Percentiles rank a stretch among this genome's conserved stretches.
phyloP scores from a whole-genome alignment of 2,329 filamentous ascomycete species.

The Lachnellula occidentalis region DNA sequence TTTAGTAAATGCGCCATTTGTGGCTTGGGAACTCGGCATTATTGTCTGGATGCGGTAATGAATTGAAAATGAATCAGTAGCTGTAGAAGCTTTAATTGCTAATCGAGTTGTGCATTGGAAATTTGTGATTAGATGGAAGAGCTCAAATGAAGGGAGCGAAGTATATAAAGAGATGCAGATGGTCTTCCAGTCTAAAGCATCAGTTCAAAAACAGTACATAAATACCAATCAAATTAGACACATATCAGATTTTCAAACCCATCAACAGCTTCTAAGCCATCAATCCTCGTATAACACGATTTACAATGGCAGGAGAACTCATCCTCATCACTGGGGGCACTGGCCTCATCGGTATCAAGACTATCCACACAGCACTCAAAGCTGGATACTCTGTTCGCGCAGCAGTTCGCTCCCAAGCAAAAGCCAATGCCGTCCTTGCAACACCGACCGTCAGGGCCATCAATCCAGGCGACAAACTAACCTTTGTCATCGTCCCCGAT shows the following conservation, averaged over 20 bases:
- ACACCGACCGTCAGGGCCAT: conserved; percentile 30
- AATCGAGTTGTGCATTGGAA: background rate
- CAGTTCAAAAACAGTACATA: background rate
- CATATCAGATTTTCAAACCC: background rate
- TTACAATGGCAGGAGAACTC: conserved; percentile 15
- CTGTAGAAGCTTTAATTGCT: background rate
- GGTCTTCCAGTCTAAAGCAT: background rate
- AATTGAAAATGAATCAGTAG: background rate
- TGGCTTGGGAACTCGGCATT: background rate
- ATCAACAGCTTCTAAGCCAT: background rate
- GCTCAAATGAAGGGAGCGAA: background rate
- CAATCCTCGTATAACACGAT: background rate
- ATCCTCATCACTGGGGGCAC: conserved; percentile 33
- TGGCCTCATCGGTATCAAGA: conserved; percentile 47
- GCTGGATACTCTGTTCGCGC: conserved; percentile 39
- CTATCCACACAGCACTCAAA: conserved; percentile 35
- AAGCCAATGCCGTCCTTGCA: conserved; percentile 36
- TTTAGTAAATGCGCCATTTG: background rate
- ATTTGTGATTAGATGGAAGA: background rate
- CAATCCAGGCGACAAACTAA: conserved; percentile 26
- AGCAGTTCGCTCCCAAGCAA: conserved; percentile 40
- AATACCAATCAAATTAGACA: background rate
- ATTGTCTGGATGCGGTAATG: background rate
- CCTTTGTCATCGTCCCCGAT: conserved; percentile 35
- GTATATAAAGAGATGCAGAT: background rate